Evolutionary conservation across 371 early-diverging fungal genomes (phyloP).

Genomic region (Rhizomucor miehei): DNA sequence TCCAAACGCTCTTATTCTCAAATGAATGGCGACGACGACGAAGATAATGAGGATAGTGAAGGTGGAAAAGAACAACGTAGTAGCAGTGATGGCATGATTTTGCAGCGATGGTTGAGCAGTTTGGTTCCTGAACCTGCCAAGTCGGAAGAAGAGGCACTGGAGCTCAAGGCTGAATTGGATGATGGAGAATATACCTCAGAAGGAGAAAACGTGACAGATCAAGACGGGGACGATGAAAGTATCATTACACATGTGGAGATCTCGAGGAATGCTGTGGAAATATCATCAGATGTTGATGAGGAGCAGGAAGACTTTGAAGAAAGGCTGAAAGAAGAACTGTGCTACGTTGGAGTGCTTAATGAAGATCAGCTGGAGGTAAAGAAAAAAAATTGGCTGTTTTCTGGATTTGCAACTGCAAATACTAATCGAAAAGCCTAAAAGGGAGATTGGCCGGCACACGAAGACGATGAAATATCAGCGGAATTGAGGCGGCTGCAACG

Average conservation of each 20-base stretch:
- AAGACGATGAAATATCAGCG: conserved; percentile 82
- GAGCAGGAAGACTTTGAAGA: conserved; percentile 60
- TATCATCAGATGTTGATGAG: not conserved
- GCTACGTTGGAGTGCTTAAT: conserved; percentile 74
- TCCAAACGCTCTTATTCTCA: not conserved
- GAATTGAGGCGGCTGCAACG: conserved; percentile 68
- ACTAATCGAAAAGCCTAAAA: conserved; percentile 7
- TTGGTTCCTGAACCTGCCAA: conserved; percentile 61
- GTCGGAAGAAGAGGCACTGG: conserved; percentile 9
- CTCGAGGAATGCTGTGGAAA: conserved; percentile 6
- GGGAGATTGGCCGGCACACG: conserved; percentile 66
- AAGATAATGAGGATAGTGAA: conserved; percentile 14
- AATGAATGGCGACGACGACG: not conserved
- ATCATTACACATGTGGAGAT: conserved; percentile 6
- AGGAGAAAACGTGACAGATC: conserved; percentile 17
- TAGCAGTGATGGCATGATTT: conserved; percentile 20
- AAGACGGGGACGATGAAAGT: conserved; percentile 17
- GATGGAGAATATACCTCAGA: not conserved
- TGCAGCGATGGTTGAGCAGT: conserved; percentile 71
- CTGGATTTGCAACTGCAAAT: conserved; percentile 5
- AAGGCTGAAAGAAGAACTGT: conserved; percentile 76
- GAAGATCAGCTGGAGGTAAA: conserved; percentile 77
- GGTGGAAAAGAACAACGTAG: conserved; percentile 50
- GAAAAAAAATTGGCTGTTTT: not conserved
- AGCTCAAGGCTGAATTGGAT: not conserved